phyloP scores from a whole-genome alignment of 2,329 filamentous ascomycete species.

The Beauveria medogensis region DNA sequence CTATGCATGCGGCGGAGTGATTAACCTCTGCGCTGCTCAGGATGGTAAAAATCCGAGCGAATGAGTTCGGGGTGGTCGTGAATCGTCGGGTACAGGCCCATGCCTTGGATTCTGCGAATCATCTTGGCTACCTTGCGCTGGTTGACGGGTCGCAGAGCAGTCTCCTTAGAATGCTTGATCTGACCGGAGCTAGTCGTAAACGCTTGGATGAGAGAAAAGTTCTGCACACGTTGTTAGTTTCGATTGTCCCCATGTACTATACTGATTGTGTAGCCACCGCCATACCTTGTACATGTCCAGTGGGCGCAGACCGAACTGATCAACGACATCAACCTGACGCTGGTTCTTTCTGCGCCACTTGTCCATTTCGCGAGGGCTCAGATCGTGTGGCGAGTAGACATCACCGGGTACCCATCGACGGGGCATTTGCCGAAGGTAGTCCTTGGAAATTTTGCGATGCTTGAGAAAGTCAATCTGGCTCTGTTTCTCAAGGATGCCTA shows the following conservation, averaged over 20 bases:
- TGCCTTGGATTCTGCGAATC: constrained; percentile 76
- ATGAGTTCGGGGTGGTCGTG: constrained; percentile 83
- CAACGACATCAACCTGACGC: constrained; percentile 63
- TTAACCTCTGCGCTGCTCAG: constrained; percentile 2
- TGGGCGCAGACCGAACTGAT: constrained; percentile 71
- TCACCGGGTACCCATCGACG: constrained; percentile 72
- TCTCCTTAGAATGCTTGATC: constrained; percentile 68
- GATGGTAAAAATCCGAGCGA: constrained; percentile 28
- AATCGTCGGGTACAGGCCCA: constrained; percentile 87
- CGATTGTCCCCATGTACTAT: not conserved
- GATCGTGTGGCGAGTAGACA: constrained; percentile 83
- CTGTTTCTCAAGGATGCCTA: constrained; percentile 21
- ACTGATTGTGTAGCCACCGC: not conserved
- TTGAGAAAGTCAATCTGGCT: constrained; percentile 30
- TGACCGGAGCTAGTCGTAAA: constrained; percentile 79
- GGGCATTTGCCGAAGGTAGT: constrained; percentile 55
- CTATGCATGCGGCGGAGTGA: not conserved
- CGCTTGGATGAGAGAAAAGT: constrained; percentile 85
- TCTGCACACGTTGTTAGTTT: constrained; percentile 43
- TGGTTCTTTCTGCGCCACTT: constrained; percentile 64
- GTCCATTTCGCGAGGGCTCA: constrained; percentile 67
- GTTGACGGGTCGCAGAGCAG: constrained; percentile 78
- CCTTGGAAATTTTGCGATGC: constrained; percentile 34
- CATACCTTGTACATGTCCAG: constrained; percentile 77
- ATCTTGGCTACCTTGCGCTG: constrained; percentile 92